Conservation (phyloP, 768 basidiomycete genomes). For the Hemileccinum rubropunctum region DNA sequence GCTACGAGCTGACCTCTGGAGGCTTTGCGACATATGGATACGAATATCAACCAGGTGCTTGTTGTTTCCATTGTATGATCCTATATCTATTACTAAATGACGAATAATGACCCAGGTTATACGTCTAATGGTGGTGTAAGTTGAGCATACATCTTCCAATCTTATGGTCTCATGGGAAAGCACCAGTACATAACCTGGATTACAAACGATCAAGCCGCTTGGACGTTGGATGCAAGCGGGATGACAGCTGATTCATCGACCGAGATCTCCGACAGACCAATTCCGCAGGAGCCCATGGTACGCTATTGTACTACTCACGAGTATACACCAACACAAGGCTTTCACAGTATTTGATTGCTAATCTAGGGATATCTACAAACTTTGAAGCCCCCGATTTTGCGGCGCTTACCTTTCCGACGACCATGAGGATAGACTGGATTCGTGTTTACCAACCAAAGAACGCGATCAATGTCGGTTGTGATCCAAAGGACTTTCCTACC, state of each 20-base stretch:
- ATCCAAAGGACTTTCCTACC: conserved; percentile 78
- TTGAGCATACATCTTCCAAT: conserved; percentile 3
- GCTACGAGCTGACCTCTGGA: conserved; percentile 52
- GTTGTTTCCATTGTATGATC: background rate
- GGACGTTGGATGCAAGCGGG: conserved; percentile 67
- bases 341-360: conserved; percentile 74
- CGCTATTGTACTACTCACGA: conserved; percentile 5
- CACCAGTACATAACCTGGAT: conserved; percentile 80
- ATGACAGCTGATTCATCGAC: conserved; percentile 54
- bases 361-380: conserved; percentile 81
- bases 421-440: conserved; percentile 82
- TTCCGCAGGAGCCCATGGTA: conserved; percentile 86
- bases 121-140: conserved; percentile 47
- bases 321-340: background rate
- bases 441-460: conserved; percentile 83
- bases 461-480: conserved; percentile 78
- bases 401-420: conserved; percentile 67
- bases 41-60: conserved; percentile 69
- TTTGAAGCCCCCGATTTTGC: conserved; percentile 75
- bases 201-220: conserved; percentile 53
- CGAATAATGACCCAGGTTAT: conserved; percentile 16
- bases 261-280: conserved; percentile 63
- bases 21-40: conserved; percentile 76
- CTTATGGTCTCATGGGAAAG: conserved; percentile 6
- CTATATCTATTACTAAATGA: background rate